A percentile compares a stretch with the other conserved stretches of the same genome.
Conservation (phyloP, 129 eudicot genomes). For the Flaveria linearis region DNA sequence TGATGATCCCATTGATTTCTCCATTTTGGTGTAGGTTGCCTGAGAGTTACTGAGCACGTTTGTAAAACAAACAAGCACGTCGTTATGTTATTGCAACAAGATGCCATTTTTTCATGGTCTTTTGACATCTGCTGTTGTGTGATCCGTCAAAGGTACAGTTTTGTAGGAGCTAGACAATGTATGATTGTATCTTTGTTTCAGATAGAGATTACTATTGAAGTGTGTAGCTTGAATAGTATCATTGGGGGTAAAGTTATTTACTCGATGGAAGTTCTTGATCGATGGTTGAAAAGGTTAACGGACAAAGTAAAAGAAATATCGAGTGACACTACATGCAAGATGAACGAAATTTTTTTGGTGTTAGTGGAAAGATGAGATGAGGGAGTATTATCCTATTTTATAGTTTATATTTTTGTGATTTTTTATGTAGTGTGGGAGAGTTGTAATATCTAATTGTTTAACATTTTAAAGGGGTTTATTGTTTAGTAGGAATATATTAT, state of each 20-base stretch:
- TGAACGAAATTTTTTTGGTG: too few relatives aligned
- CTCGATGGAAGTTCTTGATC: neutral
- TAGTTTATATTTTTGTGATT: neutral
- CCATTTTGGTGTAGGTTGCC: constrained; percentile 65
- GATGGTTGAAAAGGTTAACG: neutral
- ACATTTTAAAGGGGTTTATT: neutral
- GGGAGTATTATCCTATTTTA: neutral
- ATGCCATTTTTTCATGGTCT: neutral
- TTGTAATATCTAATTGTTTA: too few relatives aligned
- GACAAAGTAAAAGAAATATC: neutral
- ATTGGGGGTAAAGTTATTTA: too few relatives aligned
- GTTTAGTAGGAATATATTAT: neutral
- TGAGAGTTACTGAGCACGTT: constrained; percentile 62
- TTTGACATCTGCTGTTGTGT: neutral
- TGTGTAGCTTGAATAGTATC: constrained; percentile 17
- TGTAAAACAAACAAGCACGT: neutral
- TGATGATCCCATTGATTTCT: neutral
- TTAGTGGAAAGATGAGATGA: neutral
- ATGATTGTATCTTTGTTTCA: constrained; percentile 20
- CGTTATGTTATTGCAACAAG: neutral
- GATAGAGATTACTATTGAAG: constrained; percentile 24
- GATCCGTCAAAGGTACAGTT: constrained; percentile 30
- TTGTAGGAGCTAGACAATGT: constrained; percentile 19
- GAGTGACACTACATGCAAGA: neutral
- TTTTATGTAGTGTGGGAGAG: neutral